Base-by-base conservation (phyloP, 192 early-diverging fungal species). In the Jimgerdemannia lactiflua region DNA sequence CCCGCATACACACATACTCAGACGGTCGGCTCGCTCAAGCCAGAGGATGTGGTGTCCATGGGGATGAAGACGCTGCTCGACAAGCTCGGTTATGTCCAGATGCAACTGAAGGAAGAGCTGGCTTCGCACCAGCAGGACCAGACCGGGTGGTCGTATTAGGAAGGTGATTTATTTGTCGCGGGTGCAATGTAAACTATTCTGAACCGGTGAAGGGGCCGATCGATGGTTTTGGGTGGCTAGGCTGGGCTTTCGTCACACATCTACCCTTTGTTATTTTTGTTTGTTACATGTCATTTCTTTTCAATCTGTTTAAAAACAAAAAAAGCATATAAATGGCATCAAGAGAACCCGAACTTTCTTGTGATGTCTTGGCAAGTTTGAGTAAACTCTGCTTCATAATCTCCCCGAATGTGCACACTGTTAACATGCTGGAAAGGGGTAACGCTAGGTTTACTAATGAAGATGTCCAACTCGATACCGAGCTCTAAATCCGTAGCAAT, bases 11-110 rank as follows among this genome's bases (percentile, higher is more conserved):
- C 14, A 6, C 49, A 42, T 73, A 29, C 8, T 9, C 71, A 87
- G 88, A 93, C 94, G 7, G 88, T 93, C 43, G 94, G 94, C 63
- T 91, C 89, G 67, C 80, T 95, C 78, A 83, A 88, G 54, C 92
- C 94, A 6, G 92, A 93, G 79, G 86, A 86, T 4, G 88, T 95
- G 19, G 89, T 93, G 20, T 83, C 86, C 42, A 88, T 84, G 74
- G 91, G 90, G 3, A 91, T 92, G 73, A 85, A 90, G 4, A 89
- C 89, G 43, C 77, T 95, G 75, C 88, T 90, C 65, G 94, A 93
- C 67, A 93, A 93, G 70, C 89, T 95, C 65, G 89, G 87, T 20
- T 86, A 84, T 29, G 75, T 94, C 70, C 90, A 92, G 77, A 88
- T 93, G 66, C 87, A 87, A 0, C 82, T 93, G 17, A 86, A 90